Percentiles rank a stretch among this genome's conserved stretches.
phyloP scores from a whole-genome alignment of 768 basidiomycete species.

The Collybia sp. region DNA sequence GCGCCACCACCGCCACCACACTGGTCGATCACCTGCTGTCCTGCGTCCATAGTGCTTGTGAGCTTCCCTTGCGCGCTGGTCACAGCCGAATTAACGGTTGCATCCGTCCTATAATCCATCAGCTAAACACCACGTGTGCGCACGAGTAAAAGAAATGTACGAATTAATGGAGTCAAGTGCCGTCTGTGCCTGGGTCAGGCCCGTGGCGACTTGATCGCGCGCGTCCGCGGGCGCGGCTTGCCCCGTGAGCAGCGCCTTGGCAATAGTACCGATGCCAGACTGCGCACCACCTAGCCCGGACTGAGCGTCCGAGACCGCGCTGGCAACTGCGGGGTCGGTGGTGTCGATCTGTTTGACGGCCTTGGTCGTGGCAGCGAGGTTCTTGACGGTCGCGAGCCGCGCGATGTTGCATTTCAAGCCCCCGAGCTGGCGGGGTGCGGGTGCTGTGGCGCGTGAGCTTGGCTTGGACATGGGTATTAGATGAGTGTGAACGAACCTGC shows the following conservation, averaged over 20 bases:
- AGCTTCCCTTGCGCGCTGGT: slow-evolving; percentile 9
- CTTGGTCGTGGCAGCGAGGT: no score
- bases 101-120: neutral
- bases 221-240: slow-evolving; percentile 14
- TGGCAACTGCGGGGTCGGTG: slow-evolving; percentile 11
- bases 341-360: neutral
- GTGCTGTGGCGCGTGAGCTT: no score
- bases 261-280: slow-evolving; percentile 15
- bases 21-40: slow-evolving; percentile 6
- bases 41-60: slow-evolving; percentile 5
- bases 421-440: slow-evolving; percentile 5
- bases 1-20: slow-evolving; percentile 4
- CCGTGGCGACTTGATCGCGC: slow-evolving; percentile 10
- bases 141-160: neutral
- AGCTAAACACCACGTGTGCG: neutral
- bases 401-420: neutral
- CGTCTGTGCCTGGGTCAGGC: slow-evolving; percentile 12
- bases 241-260: slow-evolving; percentile 15
- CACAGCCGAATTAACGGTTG: slow-evolving; percentile 3
- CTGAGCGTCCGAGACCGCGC: slow-evolving; percentile 9
- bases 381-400: no score
- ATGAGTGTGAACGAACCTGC: no score
- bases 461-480: no score
- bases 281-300: slow-evolving; percentile 12
- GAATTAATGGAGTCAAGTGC: slow-evolving; percentile 10